Conservation (phyloP, 2,329 filamentous ascomycete genomes). For the Claviceps capensis region DNA sequence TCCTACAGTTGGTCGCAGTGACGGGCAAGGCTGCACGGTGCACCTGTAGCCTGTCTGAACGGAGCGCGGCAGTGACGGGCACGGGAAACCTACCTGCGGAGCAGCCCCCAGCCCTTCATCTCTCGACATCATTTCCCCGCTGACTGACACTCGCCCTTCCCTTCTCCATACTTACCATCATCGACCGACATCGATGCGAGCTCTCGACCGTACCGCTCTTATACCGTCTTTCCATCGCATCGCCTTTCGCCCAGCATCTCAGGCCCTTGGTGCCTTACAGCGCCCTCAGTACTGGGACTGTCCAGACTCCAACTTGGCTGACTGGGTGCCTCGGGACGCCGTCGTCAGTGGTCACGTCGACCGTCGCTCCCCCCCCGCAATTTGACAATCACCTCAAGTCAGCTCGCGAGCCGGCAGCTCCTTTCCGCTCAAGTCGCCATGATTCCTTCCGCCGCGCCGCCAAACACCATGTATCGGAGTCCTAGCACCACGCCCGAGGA, state of each 20-base stretch:
- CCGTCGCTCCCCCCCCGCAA: background rate
- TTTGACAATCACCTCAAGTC: background rate
- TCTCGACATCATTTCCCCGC: background rate
- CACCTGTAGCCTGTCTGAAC: too few species aligned
- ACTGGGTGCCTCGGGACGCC: slow-evolving; percentile 1
- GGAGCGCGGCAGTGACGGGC: too few species aligned
- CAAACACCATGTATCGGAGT: slow-evolving; percentile 9
- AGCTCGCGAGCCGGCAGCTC: background rate
- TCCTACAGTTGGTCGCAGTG: too few species aligned
- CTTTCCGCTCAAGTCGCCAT: slow-evolving; percentile 1
- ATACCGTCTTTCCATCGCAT: background rate
- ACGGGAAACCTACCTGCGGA: too few species aligned
- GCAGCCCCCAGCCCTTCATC: background rate
- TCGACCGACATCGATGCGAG: background rate
- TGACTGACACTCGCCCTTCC: background rate
- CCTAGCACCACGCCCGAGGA: slow-evolving; percentile 16
- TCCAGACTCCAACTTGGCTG: slow-evolving; percentile 2
- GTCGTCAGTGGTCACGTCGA: background rate
- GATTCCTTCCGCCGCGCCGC: slow-evolving; percentile 9
- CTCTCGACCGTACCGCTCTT: background rate
- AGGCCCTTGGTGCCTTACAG: background rate
- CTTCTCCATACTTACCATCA: background rate
- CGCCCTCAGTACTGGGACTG: background rate
- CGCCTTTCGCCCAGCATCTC: background rate
- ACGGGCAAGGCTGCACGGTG: too few species aligned